These are phyloP conservation scores for Epichloe coenophiala DNA, from an alignment of 2,329 filamentous ascomycete genomes.

Conservation along the genomic window DNA sequence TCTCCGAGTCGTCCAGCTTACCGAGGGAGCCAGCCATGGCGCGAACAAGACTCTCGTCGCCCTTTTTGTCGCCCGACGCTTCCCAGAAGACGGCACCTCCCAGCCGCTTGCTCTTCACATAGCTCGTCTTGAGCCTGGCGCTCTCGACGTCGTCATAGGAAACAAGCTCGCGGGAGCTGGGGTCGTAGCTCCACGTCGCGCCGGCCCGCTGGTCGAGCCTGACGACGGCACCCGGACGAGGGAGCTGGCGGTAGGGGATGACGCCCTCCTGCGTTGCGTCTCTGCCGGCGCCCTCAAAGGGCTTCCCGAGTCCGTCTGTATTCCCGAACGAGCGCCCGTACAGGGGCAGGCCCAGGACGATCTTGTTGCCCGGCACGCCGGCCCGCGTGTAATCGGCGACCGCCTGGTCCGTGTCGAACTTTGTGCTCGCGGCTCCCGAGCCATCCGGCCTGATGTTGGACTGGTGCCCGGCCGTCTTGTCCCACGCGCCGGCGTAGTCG, in stretches of 20 bases:
- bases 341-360: conserved; percentile 63
- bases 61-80: conserved; percentile 49
- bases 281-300: conserved; percentile 48
- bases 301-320: conserved; percentile 52
- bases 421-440: conserved; percentile 42
- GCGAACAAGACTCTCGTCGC: conserved; percentile 42
- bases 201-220: conserved; percentile 41
- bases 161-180: conserved; percentile 44
- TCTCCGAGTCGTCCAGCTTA: conserved; percentile 33
- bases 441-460: conserved; percentile 50
- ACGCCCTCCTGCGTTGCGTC: conserved; percentile 47
- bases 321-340: conserved; percentile 65
- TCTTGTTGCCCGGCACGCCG: conserved; percentile 48
- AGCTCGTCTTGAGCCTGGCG: conserved; percentile 47
- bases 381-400: conserved; percentile 36
- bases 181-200: conserved; percentile 62
- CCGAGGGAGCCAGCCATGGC: conserved; percentile 34
- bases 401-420: conserved; percentile 54
- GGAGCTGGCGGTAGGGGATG: conserved; percentile 63
- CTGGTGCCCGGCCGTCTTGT: conserved; percentile 48
- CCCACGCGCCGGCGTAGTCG: conserved; percentile 59
- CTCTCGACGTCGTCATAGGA: conserved; percentile 53
- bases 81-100: conserved; percentile 83
- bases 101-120: conserved; percentile 44
- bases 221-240: conserved; percentile 43